Base-by-base conservation (phyloP, 257 asterid genomes). In the Salvia splendens region DNA sequence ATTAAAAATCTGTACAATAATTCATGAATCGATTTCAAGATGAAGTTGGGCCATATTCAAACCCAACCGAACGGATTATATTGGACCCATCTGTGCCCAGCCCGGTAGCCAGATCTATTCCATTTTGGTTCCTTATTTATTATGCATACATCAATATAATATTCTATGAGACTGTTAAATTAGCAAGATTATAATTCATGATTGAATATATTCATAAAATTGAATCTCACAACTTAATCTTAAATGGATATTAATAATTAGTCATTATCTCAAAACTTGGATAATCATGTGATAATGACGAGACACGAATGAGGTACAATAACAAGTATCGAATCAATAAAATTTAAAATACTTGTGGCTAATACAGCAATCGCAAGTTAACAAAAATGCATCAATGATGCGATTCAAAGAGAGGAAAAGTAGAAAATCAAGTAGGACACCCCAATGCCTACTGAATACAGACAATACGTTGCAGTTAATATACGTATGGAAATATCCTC, bases 401-500 rank as follows among this genome's bases (percentile, higher is more conserved):
- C 36, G 5, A 33, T 5, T 5, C 9, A 38, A 38, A 5, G 9
- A 38, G 1, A 5, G 17, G 16, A 64, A 15, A 32, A 20, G 12
- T 8, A 5, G 12, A 36, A 10, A 28, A 7, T 4, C 28, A 17
- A 14, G 33, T 12, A 16, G 7, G 30, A 52, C 68, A 64, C n/a
- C 49, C 52, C 48, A 45, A 32, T 41, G 56, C 16, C 11, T 43
- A 55, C 64, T 20, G 67, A 45, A 35, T 36, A 56, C 30, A 46
- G 20, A 35, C 40, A 55, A 14, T 46, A 47, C 17, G 40, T 14
- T 51, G 32, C 16, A 40, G 17, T 70, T 77, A 94, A 78, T 94
- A 94, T 69, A 80, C 81, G 72, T 84, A 88, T 0, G 97, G 97
- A 65, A 94, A 69, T 78, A 94, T 94, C 75, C 99, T 88, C 87